Base-by-base conservation (phyloP, 441 rosid genomes). In the Theobroma grandiflorum region DNA sequence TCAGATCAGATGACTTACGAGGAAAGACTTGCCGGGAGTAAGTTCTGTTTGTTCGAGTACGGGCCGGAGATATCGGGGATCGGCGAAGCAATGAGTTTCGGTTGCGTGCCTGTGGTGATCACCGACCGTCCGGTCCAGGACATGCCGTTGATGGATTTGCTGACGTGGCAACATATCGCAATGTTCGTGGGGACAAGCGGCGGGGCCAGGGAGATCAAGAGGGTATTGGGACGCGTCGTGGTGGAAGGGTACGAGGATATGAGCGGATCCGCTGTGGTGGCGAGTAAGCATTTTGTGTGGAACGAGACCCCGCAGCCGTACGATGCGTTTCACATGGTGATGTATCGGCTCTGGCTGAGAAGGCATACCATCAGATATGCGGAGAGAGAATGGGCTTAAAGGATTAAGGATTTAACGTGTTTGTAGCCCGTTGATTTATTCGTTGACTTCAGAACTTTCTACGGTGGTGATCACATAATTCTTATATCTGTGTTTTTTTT, bases 281-380 rank as follows among this genome's bases (percentile, higher is more conserved):
- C 85, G 52, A 79, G 88, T 40, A 69, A 61, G 74, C 91, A 89
- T 58, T 83, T 91, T 0, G 78, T 75, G 52, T 91, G 94, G 94
- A 89, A 88, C 75, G 82, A 79, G 61, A 37, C 64, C 18, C 89
- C 90, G 0, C 81, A 86, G 86, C 90, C 87, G 84, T 82, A 73
- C 22, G 94, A 89, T 85, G 83, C 91, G 18, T 91, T 88, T 75
- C 81, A 87, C 71, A 77, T 64, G 85, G 83, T 87, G 81, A 83
- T 89, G 88, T 90, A 89, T 85, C 91, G 89, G 82, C 90, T 90
- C 16, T 88, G 94, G 94, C 75, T 85, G 45, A 79, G 90, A 67
- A 84, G 94, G 67, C 94, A 90, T 81, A 63, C 86, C 22, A 89
- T 89, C 40, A 81, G 91, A 81, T 89, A 88, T 61, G 80, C 86